Evolutionary conservation across 148 eudicot genomes (phyloP).

Genomic region (Vaccinium corymbosum): DNA sequence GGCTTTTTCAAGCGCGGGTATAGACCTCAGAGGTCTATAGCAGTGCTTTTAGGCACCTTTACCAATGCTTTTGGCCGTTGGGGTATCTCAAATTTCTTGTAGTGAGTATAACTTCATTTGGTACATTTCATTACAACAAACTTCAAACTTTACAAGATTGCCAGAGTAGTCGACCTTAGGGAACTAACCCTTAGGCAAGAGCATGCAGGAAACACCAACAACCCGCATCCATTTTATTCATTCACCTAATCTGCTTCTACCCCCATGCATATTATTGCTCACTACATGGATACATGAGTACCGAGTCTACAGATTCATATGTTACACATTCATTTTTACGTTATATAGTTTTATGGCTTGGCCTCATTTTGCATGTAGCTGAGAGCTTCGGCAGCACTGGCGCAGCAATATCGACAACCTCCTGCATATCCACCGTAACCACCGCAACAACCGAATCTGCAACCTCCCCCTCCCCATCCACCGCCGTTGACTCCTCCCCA

Average conservation of each 20-base stretch:
- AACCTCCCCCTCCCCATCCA: not conserved
- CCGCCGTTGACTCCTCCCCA: not conserved
- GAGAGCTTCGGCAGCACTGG: not conserved
- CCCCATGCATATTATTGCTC: not conserved
- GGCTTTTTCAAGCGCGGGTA: too few relatives aligned
- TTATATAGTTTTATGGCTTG: not conserved
- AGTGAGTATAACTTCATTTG: too few relatives aligned
- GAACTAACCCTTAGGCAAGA: slow-evolving; percentile 13
- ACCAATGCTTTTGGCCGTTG: too few relatives aligned
- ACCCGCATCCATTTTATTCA: not conserved
- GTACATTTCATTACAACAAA: not conserved
- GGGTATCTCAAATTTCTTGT: too few relatives aligned
- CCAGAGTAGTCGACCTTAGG: not conserved
- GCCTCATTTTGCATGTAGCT: slow-evolving; percentile 1
- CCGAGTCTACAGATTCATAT: slow-evolving; percentile 1
- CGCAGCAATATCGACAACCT: not conserved
- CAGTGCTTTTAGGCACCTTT: too few relatives aligned
- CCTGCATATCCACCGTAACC: not conserved
- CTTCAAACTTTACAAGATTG: not conserved
- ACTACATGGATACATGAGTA: not conserved
- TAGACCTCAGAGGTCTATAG: too few relatives aligned
- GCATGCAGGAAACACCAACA: not conserved
- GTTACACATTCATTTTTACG: not conserved
- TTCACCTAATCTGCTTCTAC: not conserved
- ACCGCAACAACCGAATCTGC: not conserved